These are phyloP conservation scores for Xylaria venustula DNA, from an alignment of 495 filamentous ascomycete genomes.

Conservation along the genomic window DNA sequence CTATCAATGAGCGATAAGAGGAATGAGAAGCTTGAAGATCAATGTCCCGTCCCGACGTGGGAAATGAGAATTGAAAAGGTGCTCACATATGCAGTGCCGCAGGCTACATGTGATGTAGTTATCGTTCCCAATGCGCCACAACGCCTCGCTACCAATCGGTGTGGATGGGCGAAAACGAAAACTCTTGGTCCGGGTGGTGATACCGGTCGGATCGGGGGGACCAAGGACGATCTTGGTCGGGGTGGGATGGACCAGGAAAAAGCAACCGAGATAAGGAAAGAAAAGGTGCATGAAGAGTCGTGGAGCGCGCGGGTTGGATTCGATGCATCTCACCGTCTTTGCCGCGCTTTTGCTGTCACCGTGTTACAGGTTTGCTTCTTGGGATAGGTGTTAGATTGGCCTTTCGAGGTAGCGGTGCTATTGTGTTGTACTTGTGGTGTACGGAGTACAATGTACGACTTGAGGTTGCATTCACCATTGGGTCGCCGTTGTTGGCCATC, in stretches of 20 bases:
- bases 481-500: too few relatives aligned
- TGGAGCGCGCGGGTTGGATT: not conserved
- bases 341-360: not conserved
- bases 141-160: not conserved
- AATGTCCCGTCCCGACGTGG: too few relatives aligned
- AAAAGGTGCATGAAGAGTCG: not conserved
- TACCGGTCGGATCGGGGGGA: not conserved
- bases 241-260: not conserved
- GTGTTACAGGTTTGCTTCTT: not conserved
- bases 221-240: not conserved
- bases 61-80: too few relatives aligned
- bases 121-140: conserved; percentile 4
- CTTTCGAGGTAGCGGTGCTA: too few relatives aligned
- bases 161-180: not conserved
- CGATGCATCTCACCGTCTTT: not conserved
- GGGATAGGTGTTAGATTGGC: too few relatives aligned
- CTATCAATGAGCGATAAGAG: too few relatives aligned
- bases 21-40: too few relatives aligned
- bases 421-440: too few relatives aligned
- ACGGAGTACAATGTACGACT: not conserved
- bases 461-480: too few relatives aligned
- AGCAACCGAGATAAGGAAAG: not conserved
- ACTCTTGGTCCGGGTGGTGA: not conserved
- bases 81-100: too few relatives aligned
- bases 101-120: not conserved